Conservation (phyloP, 2,329 filamentous ascomycete genomes). For the Byssoonygena ceratinophila region DNA sequence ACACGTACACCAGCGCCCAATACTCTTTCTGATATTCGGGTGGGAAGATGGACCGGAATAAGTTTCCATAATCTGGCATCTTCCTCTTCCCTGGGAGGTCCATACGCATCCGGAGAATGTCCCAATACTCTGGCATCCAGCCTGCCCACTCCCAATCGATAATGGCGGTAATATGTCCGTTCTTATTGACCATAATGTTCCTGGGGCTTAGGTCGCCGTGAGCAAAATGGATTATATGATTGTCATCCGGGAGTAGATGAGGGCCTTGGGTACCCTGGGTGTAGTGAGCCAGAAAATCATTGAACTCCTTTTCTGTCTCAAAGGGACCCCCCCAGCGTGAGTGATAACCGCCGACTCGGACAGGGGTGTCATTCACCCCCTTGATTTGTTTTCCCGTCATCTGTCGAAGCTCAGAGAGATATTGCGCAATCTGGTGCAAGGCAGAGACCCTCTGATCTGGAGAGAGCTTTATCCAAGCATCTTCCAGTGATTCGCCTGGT, state of each 20-base stretch:
- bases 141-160: constrained; percentile 20
- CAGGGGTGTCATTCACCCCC: neutral
- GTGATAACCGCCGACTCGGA: neutral
- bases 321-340: constrained; percentile 7
- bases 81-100: no score
- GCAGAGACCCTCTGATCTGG: constrained; percentile 2
- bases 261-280: neutral
- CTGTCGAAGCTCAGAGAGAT: constrained; percentile 11
- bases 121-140: constrained; percentile 17
- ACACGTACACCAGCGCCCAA: no score
- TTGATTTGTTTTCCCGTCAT: constrained; percentile 9
- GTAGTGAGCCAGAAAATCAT: constrained; percentile 2
- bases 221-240: constrained; percentile 5
- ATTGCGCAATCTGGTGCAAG: constrained; percentile 3
- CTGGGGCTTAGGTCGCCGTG: constrained; percentile 16
- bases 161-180: constrained; percentile 17
- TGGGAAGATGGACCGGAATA: no score
- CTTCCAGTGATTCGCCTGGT: constrained; percentile 7
- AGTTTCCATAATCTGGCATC: no score
- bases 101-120: constrained; percentile 3
- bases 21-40: no score
- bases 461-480: constrained; percentile 2
- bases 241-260: neutral
- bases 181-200: constrained; percentile 17
- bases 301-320: constrained; percentile 10